These are phyloP conservation scores for Postia placenta DNA, from an alignment of 768 basidiomycete genomes.

Conservation along the genomic window DNA sequence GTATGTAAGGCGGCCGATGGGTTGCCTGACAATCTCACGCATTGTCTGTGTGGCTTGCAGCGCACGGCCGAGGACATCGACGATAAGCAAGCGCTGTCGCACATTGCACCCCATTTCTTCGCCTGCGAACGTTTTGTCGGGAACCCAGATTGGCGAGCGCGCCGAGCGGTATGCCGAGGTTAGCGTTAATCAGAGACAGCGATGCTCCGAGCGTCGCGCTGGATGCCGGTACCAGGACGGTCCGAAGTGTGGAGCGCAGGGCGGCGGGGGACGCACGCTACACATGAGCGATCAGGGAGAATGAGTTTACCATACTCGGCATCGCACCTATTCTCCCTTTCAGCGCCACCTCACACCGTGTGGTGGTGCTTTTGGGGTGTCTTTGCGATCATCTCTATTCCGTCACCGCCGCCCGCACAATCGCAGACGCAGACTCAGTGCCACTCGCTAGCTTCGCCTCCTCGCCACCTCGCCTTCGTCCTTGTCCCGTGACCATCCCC, in stretches of 20 bases:
- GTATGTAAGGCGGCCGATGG: too few species aligned
- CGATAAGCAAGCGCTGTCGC: too few species aligned
- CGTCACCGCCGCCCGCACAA: not conserved
- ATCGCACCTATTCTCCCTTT: not conserved
- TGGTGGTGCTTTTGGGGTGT: conserved; percentile 2
- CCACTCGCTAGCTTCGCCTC: not conserved
- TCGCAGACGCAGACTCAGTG: not conserved
- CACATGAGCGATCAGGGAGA: not conserved
- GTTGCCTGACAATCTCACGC: too few species aligned
- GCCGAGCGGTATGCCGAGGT: not conserved
- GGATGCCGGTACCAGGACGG: not conserved
- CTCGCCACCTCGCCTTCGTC: not conserved
- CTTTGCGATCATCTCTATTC: not conserved
- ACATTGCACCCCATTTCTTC: too few species aligned
- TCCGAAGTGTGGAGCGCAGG: not conserved
- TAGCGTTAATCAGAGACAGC: not conserved
- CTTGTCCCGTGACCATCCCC: not conserved
- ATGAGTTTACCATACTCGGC: not conserved
- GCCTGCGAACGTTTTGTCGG: not conserved
- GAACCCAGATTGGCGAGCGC: not conserved
- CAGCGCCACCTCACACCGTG: not conserved
- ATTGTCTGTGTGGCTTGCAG: too few species aligned
- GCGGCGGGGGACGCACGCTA: not conserved
- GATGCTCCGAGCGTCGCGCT: not conserved
- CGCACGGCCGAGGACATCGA: too few species aligned